These are phyloP conservation scores for Botrytis fabae DNA, from an alignment of 2,329 filamentous ascomycete species.

Conservation along the genomic window DNA sequence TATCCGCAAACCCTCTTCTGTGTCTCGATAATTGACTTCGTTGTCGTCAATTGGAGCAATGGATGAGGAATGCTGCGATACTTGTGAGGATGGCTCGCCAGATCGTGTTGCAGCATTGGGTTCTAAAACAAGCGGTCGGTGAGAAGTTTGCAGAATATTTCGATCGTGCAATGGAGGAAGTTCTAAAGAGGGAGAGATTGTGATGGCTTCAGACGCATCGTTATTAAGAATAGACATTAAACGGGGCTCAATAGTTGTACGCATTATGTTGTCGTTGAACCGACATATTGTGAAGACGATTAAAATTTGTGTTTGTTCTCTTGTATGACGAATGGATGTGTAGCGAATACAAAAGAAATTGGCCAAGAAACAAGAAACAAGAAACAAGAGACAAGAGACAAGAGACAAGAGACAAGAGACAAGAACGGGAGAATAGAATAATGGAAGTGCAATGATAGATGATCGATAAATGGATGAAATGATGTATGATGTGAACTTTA, in stretches of 20 bases:
- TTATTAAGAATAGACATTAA: constrained; percentile 66
- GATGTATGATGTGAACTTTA: background rate
- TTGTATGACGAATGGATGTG: background rate
- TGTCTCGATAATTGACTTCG: constrained; percentile 37
- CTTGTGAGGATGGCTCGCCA: constrained; percentile 30
- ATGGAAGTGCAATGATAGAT: background rate
- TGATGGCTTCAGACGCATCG: constrained; percentile 43
- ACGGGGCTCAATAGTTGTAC: constrained; percentile 62
- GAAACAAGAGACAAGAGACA: no score
- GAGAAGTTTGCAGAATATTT: constrained; percentile 48
- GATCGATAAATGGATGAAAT: background rate
- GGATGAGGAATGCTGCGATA: constrained; percentile 28
- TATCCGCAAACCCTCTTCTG: constrained; percentile 23
- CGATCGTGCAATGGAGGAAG: constrained; percentile 55
- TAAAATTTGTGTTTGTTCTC: background rate
- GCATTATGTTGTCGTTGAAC: constrained; percentile 30
- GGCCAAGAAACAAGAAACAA: background rate
- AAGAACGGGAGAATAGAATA: background rate
- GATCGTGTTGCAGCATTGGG: constrained; percentile 45
- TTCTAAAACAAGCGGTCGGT: constrained; percentile 51
- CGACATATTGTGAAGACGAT: constrained; percentile 12
- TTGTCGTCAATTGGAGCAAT: constrained; percentile 30
- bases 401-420: no score
- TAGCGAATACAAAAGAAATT: background rate
- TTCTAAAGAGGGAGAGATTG: constrained; percentile 47